These are phyloP conservation scores for Cryptococcus sp. DNA, from an alignment of 1,284 basidiomycete species.

Conservation along the genomic window DNA sequence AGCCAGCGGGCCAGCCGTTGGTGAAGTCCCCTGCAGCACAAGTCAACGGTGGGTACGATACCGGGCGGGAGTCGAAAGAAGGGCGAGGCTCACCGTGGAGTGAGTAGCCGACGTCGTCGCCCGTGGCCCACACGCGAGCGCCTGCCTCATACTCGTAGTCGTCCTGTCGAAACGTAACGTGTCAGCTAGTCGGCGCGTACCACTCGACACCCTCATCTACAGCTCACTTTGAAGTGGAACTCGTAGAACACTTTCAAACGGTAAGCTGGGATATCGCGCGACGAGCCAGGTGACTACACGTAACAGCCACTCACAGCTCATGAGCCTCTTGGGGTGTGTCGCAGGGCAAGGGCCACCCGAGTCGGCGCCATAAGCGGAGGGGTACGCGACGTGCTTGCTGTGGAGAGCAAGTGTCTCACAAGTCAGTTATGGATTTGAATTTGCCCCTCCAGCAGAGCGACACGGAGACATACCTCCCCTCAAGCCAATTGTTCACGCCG, in stretches of 20 bases:
- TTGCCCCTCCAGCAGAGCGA: too few relatives aligned
- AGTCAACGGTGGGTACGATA: neutral
- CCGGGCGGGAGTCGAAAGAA: neutral
- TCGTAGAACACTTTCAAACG: slow-evolving; percentile 27
- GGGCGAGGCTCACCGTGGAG: slow-evolving; percentile 16
- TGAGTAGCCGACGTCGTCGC: slow-evolving; percentile 20
- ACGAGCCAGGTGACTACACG: too few relatives aligned
- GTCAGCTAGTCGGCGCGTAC: neutral
- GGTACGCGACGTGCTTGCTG: slow-evolving; percentile 25
- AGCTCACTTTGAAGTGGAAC: slow-evolving; percentile 23
- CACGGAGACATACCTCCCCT: slow-evolving; percentile 21
- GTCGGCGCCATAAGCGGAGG: slow-evolving; percentile 15
- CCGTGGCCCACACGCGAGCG: slow-evolving; percentile 15
- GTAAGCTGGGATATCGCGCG: neutral
- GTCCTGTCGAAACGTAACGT: slow-evolving; percentile 4
- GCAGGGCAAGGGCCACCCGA: slow-evolving; percentile 24
- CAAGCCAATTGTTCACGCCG: slow-evolving; percentile 27
- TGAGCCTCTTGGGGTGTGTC: slow-evolving; percentile 22
- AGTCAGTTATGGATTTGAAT: neutral
- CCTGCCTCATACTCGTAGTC: slow-evolving; percentile 11
- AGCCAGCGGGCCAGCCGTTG: slow-evolving; percentile 19
- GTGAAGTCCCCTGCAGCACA: slow-evolving; percentile 17
- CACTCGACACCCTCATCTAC: too few relatives aligned
- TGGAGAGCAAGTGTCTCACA: neutral
- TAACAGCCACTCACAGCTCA: slow-evolving; percentile 6